These are phyloP conservation scores for Serpula lacrymans DNA, from an alignment of 768 basidiomycete species.

Conservation along the genomic window DNA sequence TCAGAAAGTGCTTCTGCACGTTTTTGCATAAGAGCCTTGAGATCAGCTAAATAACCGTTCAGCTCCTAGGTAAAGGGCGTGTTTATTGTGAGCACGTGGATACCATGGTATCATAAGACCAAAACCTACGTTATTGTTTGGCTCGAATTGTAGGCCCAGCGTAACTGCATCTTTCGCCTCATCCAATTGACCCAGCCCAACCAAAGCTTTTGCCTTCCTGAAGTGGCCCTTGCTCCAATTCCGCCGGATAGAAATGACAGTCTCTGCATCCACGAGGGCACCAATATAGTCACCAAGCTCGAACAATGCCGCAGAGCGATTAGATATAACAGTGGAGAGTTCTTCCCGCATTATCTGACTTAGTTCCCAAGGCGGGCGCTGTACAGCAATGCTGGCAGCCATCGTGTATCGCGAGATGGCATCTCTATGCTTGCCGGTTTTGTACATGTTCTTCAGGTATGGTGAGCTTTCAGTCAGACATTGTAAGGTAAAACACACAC, in stretches of 20 bases:
- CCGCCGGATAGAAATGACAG: constrained; percentile 77
- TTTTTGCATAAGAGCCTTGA: constrained; percentile 20
- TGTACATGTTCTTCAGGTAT: constrained; percentile 64
- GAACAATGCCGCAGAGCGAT: constrained; percentile 85
- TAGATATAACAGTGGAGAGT: constrained; percentile 84
- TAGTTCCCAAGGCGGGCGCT: constrained; percentile 89
- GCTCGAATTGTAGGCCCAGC: constrained; percentile 84
- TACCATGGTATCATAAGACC: neutral
- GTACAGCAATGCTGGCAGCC: constrained; percentile 71
- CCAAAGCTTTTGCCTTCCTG: constrained; percentile 85
- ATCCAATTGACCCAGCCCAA: constrained; percentile 60
- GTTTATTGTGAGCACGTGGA: neutral
- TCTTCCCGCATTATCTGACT: constrained; percentile 84
- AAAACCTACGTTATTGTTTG: constrained; percentile 50
- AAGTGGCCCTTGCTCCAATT: constrained; percentile 97
- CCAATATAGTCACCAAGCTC: constrained; percentile 72
- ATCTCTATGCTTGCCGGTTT: constrained; percentile 59
- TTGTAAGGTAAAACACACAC: constrained; percentile 43
- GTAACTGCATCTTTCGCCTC: constrained; percentile 83
- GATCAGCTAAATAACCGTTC: constrained; percentile 29
- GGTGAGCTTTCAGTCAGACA: constrained; percentile 8
- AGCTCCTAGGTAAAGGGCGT: constrained; percentile 22
- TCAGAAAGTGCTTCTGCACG: constrained; percentile 6
- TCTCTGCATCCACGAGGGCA: constrained; percentile 87
- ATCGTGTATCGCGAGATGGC: constrained; percentile 80